Evolutionary conservation across 495 filamentous ascomycete species (phyloP), one percentile per base, ranked within the genome.

Genomic region (Penicillium malachiteum): DNA sequence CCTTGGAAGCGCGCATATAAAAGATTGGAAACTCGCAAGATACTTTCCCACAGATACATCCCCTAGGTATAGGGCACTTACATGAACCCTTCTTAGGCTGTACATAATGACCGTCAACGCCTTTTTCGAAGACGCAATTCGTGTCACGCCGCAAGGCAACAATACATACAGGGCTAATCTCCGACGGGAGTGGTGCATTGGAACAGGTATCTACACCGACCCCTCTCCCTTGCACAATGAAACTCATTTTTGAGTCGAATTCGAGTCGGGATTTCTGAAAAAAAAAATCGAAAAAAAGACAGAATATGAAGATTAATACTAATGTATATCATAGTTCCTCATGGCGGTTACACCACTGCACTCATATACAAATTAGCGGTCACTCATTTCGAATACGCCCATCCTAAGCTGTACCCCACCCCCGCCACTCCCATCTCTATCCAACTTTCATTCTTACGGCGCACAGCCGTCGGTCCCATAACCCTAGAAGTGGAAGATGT

Each of bases 281-380:
- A 32, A 31, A 30, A 21, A 7, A 44, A 12, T 9, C 31, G 18
- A 13, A 21, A 39, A 16, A 21, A 34, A 33, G 7, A 34, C 21
- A 34, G 2, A 5, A 37, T 6, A 47, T 26, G 14, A 12, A 12
- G 2, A 16, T 32, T 48, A 35, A 40, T 26, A 30, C 26, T 55
- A 51, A 54, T 32, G 11, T 5, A 51, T 1, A 9, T 5, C 4
- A 38, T 63, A 90, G 91, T 96, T 5, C 90, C 90, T 16, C 89
- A 96, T 62, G 91, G 90, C 54, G 91, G 91, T 44, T 93, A 87
- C 62, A 84, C 88, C 10, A 85, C 86, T 16, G 75, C 86, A 5
- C 67, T 83, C 50, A 69, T 95, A 55, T 79, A 90, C 60, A 70
- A 73, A 13, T 80, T 87, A 17, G 83, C 84, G 7, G 66, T 69